Percentiles rank a stretch among this genome's conserved stretches.
These are phyloP conservation scores for Oryza glaberrima DNA, from an alignment of 176 grass and related monocot species.

Conservation along the genomic window DNA sequence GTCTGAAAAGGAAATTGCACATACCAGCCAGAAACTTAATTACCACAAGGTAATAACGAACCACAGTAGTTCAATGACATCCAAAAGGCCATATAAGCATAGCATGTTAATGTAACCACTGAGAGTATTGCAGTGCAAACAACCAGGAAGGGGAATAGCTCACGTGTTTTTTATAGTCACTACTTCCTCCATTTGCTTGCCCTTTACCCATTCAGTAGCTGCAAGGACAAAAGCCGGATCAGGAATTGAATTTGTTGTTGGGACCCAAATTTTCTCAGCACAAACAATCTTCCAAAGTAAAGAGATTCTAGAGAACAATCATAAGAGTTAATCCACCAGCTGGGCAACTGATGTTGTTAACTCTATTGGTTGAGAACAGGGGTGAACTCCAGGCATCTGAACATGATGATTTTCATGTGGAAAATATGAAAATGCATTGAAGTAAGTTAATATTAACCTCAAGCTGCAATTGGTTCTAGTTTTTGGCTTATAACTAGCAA, in stretches of 20 bases:
- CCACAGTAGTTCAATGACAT: background rate
- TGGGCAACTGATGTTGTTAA: background rate
- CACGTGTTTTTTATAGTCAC: slow-evolving; percentile 96
- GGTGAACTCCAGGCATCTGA: background rate
- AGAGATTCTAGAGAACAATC: background rate
- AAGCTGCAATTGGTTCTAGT: background rate
- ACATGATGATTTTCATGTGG: background rate
- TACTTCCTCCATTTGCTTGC: slow-evolving; percentile 93
- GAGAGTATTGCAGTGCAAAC: background rate
- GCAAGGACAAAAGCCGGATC: slow-evolving; percentile 31
- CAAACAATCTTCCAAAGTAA: background rate
- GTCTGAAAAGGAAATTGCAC: background rate
- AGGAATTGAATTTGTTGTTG: background rate
- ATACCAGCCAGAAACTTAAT: background rate
- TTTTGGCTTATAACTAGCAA: background rate
- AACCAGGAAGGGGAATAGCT: slow-evolving; percentile 23
- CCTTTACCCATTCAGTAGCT: slow-evolving; percentile 99
- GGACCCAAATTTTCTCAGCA: background rate
- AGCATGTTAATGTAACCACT: background rate
- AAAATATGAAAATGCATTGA: background rate
- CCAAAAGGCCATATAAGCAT: background rate
- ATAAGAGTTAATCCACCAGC: too few relatives aligned
- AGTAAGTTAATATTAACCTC: background rate
- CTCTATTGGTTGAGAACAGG: background rate
- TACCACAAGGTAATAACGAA: background rate